These are phyloP conservation scores for Pittosporum tobira DNA, from an alignment of 129 eudicot species.

Conservation along the genomic window DNA sequence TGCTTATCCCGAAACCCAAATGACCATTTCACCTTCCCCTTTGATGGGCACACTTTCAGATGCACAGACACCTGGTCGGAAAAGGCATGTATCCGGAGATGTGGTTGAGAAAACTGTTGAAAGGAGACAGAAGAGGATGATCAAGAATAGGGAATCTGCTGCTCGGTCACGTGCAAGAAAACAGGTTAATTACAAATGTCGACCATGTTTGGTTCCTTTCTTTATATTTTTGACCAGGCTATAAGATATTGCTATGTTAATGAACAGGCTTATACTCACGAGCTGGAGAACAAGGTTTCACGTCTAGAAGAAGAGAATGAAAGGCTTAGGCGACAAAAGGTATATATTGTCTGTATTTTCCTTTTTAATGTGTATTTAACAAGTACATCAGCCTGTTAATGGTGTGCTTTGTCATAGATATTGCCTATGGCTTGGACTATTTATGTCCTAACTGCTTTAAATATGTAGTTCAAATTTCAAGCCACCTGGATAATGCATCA, in stretches of 20 bases:
- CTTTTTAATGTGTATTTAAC: neutral
- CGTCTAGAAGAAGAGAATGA: slow-evolving; percentile 95
- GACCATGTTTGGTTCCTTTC: neutral
- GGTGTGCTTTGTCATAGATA: neutral
- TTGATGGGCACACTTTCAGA: slow-evolving; percentile 75
- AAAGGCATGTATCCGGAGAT: slow-evolving; percentile 64
- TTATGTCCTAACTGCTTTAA: neutral
- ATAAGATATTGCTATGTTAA: slow-evolving; percentile 2
- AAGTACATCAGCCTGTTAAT: neutral
- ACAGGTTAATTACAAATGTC: slow-evolving; percentile 45
- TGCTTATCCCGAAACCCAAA: slow-evolving; percentile 51
- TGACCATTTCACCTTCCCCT: slow-evolving; percentile 57
- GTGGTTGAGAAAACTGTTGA: slow-evolving; percentile 86
- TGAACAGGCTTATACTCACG: slow-evolving; percentile 87
- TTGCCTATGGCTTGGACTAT: neutral
- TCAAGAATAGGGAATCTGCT: slow-evolving; percentile 94
- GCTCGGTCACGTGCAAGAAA: slow-evolving; percentile 96
- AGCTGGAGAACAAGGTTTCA: slow-evolving; percentile 85
- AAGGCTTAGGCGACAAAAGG: slow-evolving; percentile 82
- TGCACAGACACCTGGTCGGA: slow-evolving; percentile 68
- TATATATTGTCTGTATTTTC: slow-evolving; percentile 8
- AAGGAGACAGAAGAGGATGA: slow-evolving; percentile 98
- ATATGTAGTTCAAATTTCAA: too few relatives aligned
- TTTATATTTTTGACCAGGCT: slow-evolving; percentile 2
- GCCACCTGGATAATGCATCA: neutral